Conservation (phyloP, 768 basidiomycete genomes). For the Dioszegia hungarica region DNA sequence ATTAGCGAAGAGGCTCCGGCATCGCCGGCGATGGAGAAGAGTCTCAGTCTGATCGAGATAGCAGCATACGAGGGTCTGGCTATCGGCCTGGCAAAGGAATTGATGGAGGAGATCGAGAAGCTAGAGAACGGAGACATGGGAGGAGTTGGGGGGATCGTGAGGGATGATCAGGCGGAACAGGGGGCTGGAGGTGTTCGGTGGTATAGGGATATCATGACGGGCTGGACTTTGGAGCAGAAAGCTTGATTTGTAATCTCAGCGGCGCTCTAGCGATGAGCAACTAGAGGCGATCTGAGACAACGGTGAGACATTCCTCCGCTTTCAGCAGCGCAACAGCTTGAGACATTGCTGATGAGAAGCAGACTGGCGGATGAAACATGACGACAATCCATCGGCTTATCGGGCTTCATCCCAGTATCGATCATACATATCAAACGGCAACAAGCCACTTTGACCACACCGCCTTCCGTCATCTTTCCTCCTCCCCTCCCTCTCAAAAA, state of each 20-base stretch:
- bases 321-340: neutral
- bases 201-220: constrained; percentile 51
- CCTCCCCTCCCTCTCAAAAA: neutral
- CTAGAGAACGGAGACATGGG: constrained; percentile 49
- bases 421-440: too few species aligned
- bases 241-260: neutral
- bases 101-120: constrained; percentile 68
- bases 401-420: too few species aligned
- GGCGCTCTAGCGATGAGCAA: too few species aligned
- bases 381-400: too few species aligned
- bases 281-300: too few species aligned
- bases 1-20: too few species aligned
- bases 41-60: constrained; percentile 58
- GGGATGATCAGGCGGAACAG: constrained; percentile 61
- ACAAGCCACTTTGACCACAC: too few species aligned
- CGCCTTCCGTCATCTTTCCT: neutral
- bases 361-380: too few species aligned
- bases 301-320: constrained; percentile 1
- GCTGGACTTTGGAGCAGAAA: constrained; percentile 1
- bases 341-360: neutral
- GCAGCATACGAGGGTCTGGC: constrained; percentile 67
- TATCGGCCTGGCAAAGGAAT: constrained; percentile 68
- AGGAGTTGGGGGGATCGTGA: constrained; percentile 55
- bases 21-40: constrained; percentile 46
- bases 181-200: constrained; percentile 55